A percentile compares a stretch with the other conserved stretches of the same genome.
phyloP scores from a whole-genome alignment of 2,329 filamentous ascomycete species.

The Aspergillus melleus region DNA sequence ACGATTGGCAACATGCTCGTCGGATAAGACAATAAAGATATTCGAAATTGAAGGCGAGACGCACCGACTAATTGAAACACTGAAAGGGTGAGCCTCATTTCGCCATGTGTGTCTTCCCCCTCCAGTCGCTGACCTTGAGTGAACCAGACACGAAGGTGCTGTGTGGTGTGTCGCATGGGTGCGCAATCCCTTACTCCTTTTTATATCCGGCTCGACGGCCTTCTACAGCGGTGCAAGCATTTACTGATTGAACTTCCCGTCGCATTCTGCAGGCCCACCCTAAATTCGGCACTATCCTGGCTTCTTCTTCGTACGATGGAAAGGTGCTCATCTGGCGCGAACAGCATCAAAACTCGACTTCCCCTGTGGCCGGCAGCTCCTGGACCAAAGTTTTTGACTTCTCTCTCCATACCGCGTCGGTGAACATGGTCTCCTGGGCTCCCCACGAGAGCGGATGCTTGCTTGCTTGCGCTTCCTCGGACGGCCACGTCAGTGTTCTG shows the following conservation, averaged over 20 bases:
- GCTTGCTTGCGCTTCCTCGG: constrained; percentile 89
- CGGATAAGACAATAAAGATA: constrained; percentile 98
- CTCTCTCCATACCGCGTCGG: constrained; percentile 87
- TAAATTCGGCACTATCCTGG: constrained; percentile 97
- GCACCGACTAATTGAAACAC: constrained; percentile 84
- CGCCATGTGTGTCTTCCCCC: neutral
- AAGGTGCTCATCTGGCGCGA: constrained; percentile 99
- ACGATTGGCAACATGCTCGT: constrained; percentile 93
- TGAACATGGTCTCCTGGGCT: constrained; percentile 97
- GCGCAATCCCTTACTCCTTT: constrained; percentile 23
- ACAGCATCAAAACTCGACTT: constrained; percentile 51
- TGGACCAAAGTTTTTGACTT: constrained; percentile 93
- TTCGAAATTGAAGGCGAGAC: constrained; percentile 95
- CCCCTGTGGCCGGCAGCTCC: constrained; percentile 50
- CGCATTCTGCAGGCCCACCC: constrained; percentile 67
- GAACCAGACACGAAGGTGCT: constrained; percentile 81
- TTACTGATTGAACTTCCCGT: constrained; percentile 2
- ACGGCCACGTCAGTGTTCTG: constrained; percentile 89
- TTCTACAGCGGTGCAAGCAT: neutral
- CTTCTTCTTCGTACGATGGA: constrained; percentile 92
- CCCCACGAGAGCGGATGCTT: constrained; percentile 94
- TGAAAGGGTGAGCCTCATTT: constrained; percentile 71
- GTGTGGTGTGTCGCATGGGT: constrained; percentile 97
- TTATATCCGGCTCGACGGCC: neutral
- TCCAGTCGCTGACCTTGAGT: constrained; percentile 11